Evolutionary conservation across 306 rosid species (phyloP).

Genomic region (Lathyrus aphaca): DNA sequence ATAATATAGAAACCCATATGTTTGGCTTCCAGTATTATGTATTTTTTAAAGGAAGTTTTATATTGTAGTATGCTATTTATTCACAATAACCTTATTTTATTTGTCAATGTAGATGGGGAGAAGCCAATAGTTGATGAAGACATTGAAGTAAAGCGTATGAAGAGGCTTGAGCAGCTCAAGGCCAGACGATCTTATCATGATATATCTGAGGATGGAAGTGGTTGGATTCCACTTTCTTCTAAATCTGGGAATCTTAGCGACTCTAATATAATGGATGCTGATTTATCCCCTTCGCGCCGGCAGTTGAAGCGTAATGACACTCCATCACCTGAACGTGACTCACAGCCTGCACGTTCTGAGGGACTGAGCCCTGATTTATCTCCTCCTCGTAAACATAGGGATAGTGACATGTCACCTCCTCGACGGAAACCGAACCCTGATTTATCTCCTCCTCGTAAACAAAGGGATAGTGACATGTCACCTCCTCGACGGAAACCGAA

Average conservation of each 20-base stretch:
- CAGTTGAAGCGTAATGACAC: slow-evolving; percentile 44
- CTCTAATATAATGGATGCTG: slow-evolving; percentile 40
- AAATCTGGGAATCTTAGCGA: slow-evolving; percentile 34
- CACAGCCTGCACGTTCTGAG: slow-evolving; percentile 22
- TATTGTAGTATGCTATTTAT: neutral
- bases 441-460: neutral
- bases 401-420: slow-evolving; percentile 11
- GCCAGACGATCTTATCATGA: slow-evolving; percentile 68
- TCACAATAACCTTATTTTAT: slow-evolving; percentile 3
- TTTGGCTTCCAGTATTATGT: neutral
- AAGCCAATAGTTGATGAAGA: slow-evolving; percentile 78
- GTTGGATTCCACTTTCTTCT: slow-evolving; percentile 82
- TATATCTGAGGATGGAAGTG: slow-evolving; percentile 92
- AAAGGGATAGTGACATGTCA: slow-evolving; percentile 2
- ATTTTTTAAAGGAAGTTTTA: neutral
- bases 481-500: neutral
- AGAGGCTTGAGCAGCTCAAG: slow-evolving; percentile 73
- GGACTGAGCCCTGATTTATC: slow-evolving; percentile 43
- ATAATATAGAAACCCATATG: slow-evolving; percentile 4
- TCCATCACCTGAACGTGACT: slow-evolving; percentile 55
- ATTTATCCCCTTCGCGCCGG: slow-evolving; percentile 54
- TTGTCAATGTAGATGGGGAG: slow-evolving; percentile 57
- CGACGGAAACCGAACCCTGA: neutral
- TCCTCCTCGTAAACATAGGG: slow-evolving; percentile 46
- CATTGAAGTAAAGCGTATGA: slow-evolving; percentile 88